Evolutionary conservation across 2,329 filamentous ascomycete species (phyloP).

Genomic region (Talaromyces verruculosus): DNA sequence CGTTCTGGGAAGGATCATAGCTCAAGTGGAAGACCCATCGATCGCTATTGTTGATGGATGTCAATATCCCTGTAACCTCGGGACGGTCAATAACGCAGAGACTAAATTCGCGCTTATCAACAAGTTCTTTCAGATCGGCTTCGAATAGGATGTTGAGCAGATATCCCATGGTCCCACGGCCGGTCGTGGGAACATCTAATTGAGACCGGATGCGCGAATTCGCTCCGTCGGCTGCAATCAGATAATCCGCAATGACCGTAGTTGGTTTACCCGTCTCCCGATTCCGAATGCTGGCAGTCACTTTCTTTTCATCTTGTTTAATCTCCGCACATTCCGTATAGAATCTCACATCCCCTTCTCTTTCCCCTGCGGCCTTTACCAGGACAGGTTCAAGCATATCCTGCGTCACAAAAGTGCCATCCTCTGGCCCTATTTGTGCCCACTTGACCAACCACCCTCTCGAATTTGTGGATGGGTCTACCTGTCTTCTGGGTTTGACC

Average conservation of each 20-base stretch:
- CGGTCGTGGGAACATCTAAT: conserved; percentile 11
- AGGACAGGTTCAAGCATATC: conserved; percentile 19
- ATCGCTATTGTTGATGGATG: conserved; percentile 20
- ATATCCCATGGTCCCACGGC: conserved; percentile 15
- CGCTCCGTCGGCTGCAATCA: conserved; percentile 18
- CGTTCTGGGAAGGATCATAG: conserved; percentile 10
- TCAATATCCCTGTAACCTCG: conserved; percentile 9
- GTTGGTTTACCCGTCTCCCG: conserved; percentile 3
- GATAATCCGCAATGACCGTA: conserved; percentile 13
- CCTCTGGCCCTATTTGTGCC: conserved; percentile 13
- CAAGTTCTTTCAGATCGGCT: conserved; percentile 14
- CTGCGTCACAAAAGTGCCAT: conserved; percentile 20
- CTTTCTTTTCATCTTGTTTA: conserved; percentile 7
- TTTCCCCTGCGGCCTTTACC: conserved; percentile 8
- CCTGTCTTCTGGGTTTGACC: neutral
- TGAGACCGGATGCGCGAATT: conserved; percentile 16
- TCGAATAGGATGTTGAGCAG: conserved; percentile 20
- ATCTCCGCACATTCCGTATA: conserved; percentile 6
- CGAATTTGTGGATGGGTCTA: neutral
- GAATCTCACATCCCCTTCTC: conserved; percentile 15
- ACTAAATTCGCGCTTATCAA: conserved; percentile 16
- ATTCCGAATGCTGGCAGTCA: conserved; percentile 12
- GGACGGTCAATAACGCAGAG: conserved; percentile 11
- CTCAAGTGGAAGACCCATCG: conserved; percentile 20
- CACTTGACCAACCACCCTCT: neutral